Conservation (phyloP, 495 filamentous ascomycete species). For the Penicillium antarcticum region DNA sequence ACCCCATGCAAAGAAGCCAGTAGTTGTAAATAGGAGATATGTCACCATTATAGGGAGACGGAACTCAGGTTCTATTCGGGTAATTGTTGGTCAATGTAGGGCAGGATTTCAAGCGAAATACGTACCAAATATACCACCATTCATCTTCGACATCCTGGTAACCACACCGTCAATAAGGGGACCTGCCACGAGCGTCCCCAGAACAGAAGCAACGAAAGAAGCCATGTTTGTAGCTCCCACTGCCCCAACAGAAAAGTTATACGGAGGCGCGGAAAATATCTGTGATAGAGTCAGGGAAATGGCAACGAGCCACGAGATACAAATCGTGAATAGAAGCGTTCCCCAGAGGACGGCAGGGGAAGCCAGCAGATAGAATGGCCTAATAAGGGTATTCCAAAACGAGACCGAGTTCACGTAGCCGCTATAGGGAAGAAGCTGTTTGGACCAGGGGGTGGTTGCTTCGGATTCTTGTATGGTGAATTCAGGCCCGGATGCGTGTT, state of each 20-base stretch:
- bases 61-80: constrained; percentile 42
- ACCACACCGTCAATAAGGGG: constrained; percentile 41
- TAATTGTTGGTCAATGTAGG: constrained; percentile 16
- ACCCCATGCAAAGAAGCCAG: constrained; percentile 46
- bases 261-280: constrained; percentile 46
- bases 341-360: constrained; percentile 44
- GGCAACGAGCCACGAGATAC: constrained; percentile 46
- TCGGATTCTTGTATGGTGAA: not conserved
- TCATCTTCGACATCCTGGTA: constrained; percentile 25
- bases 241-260: constrained; percentile 40
- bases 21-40: constrained; percentile 37
- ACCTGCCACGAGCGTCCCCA: constrained; percentile 35
- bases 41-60: constrained; percentile 41
- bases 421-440: constrained; percentile 34
- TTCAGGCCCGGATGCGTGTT: constrained; percentile 9
- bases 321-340: constrained; percentile 38
- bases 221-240: constrained; percentile 43
- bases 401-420: constrained; percentile 34
- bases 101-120: not conserved
- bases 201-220: constrained; percentile 36
- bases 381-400: constrained; percentile 38
- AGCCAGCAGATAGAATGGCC: constrained; percentile 40
- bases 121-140: constrained; percentile 27
- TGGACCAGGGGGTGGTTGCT: constrained; percentile 15
- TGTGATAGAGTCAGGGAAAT: constrained; percentile 41